phyloP scores from a whole-genome alignment of 495 filamentous ascomycete genomes.

The Patellaria atrata region DNA sequence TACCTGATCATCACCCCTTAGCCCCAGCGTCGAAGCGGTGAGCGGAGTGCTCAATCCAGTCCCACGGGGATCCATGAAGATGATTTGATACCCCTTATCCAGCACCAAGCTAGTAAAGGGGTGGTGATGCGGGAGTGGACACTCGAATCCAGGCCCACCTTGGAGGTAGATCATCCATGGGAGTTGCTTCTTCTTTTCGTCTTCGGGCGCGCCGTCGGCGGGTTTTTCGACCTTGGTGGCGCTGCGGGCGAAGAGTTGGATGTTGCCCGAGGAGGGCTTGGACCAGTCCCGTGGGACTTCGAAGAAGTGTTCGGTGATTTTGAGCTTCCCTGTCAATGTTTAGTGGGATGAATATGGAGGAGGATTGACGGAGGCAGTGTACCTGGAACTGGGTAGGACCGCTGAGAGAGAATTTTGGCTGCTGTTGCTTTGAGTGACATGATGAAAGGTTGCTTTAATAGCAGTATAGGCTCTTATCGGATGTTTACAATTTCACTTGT shows the following conservation, averaged over 20 bases:
- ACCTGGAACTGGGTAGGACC: conserved; percentile 25
- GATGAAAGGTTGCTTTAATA: too few species aligned
- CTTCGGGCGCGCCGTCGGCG: conserved; percentile 35
- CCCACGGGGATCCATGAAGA: conserved; percentile 79
- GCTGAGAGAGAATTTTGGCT: conserved; percentile 27
- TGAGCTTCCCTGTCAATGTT: conserved; percentile 46
- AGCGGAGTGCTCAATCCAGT: conserved; percentile 74
- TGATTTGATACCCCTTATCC: conserved; percentile 67
- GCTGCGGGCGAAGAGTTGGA: conserved; percentile 65
- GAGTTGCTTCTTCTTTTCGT: conserved; percentile 34
- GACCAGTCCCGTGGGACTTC: conserved; percentile 66
- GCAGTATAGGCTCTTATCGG: too few species aligned
- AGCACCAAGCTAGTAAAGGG: conserved; percentile 53
- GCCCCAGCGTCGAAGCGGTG: conserved; percentile 50
- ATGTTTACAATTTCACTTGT: too few species aligned
- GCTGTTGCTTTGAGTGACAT: too few species aligned
- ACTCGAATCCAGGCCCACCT: conserved; percentile 63
- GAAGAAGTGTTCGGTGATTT: conserved; percentile 70
- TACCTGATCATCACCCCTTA: conserved; percentile 42
- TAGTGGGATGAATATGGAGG: background rate
- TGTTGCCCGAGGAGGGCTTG: conserved; percentile 40
- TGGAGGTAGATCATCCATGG: conserved; percentile 38
- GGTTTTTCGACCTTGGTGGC: conserved; percentile 49
- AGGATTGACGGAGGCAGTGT: conserved; percentile 1
- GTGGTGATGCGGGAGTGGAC: conserved; percentile 54